Evolutionary conservation across 2,329 filamentous ascomycete genomes (phyloP).

Genomic region (Fusarium odoratissimum): DNA sequence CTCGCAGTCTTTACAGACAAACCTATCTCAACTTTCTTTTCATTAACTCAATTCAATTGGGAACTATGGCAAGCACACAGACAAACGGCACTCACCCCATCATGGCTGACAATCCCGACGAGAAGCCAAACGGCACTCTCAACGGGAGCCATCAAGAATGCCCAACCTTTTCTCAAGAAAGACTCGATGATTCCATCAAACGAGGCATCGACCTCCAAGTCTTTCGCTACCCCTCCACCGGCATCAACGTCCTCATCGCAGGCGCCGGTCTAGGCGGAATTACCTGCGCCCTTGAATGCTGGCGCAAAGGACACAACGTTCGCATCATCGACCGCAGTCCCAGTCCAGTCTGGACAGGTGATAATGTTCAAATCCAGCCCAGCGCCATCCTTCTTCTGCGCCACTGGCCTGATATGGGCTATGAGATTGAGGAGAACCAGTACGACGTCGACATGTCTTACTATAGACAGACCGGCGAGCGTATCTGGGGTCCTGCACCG

Average conservation of each 20-base stretch:
- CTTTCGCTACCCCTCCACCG: constrained; percentile 30
- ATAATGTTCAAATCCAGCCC: constrained; percentile 30
- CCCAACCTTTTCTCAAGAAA: background rate
- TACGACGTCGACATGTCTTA: constrained; percentile 36
- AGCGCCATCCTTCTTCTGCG: constrained; percentile 27
- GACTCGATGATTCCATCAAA: background rate
- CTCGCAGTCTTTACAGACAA: rapidly evolving
- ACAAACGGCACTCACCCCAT: background rate
- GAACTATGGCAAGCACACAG: background rate
- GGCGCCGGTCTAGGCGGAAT: constrained; percentile 23
- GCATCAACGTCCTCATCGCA: constrained; percentile 21
- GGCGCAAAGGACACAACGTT: constrained; percentile 33
- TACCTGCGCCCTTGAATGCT: constrained; percentile 26
- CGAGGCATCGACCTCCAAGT: constrained; percentile 19
- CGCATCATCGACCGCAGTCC: constrained; percentile 25
- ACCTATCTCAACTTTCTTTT: too few species aligned
- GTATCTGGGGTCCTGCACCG: constrained; percentile 29
- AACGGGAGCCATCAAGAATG: background rate
- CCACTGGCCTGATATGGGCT: constrained; percentile 33
- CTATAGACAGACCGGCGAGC: constrained; percentile 27
- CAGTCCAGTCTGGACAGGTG: constrained; percentile 24
- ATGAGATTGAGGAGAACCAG: constrained; percentile 30
- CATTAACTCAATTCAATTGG: background rate
- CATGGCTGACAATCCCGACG: background rate
- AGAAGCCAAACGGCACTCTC: background rate